Conservation (phyloP, 2,329 filamentous ascomycete species). For the Metarhizium sp. region DNA sequence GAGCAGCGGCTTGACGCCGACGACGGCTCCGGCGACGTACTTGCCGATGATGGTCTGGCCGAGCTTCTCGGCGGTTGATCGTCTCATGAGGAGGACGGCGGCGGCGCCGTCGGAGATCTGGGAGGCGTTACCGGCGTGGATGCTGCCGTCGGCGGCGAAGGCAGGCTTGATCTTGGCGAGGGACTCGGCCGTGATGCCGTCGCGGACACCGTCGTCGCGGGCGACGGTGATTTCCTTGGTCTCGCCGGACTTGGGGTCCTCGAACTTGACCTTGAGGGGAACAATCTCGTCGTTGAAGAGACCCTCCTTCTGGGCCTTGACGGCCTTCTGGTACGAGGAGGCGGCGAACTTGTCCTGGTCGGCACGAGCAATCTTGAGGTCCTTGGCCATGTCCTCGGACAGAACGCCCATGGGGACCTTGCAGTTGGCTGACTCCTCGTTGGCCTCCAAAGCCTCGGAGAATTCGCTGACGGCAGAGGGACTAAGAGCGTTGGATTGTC, state of each 20-base stretch:
- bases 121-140: slow-evolving; percentile 92
- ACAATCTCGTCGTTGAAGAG: slow-evolving; percentile 88
- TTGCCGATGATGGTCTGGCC: slow-evolving; percentile 88
- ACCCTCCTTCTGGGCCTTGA: slow-evolving; percentile 75
- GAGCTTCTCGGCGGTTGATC: slow-evolving; percentile 77
- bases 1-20: slow-evolving; percentile 83
- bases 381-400: slow-evolving; percentile 91
- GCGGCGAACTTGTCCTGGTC: slow-evolving; percentile 91
- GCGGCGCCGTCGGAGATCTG: slow-evolving; percentile 95
- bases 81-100: slow-evolving; percentile 91
- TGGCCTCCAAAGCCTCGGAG: slow-evolving; percentile 74
- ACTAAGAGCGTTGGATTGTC: slow-evolving; percentile 26
- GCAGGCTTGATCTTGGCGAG: slow-evolving; percentile 86
- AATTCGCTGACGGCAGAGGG: slow-evolving; percentile 86
- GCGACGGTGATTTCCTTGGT: slow-evolving; percentile 73
- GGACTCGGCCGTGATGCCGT: slow-evolving; percentile 77
- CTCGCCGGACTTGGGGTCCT: slow-evolving; percentile 85
- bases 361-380: slow-evolving; percentile 60
- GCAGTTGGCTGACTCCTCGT: slow-evolving; percentile 83
- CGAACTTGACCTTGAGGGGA: slow-evolving; percentile 76
- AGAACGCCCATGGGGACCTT: slow-evolving; percentile 95
- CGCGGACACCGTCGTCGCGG: slow-evolving; percentile 79
- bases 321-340: slow-evolving; percentile 83
- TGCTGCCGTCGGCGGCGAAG: slow-evolving; percentile 83
- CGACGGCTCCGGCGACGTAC: slow-evolving; percentile 75